A percentile compares a stretch with the other conserved stretches of the same genome.
Evolutionary conservation across 2,329 filamentous ascomycete genomes (phyloP).

Genomic region (Penicillium palitans): DNA sequence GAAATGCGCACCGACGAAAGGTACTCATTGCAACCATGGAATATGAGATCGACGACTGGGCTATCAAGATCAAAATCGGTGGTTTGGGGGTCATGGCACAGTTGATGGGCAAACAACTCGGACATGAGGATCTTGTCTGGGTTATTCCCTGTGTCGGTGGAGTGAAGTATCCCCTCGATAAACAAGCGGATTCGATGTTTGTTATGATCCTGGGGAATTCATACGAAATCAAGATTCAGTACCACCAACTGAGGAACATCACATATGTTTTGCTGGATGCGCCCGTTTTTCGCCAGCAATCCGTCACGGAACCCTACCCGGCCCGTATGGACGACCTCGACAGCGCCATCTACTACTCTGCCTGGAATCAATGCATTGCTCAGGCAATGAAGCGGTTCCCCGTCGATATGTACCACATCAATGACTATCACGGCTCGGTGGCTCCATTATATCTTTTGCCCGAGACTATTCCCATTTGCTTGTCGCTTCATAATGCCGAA

Average conservation of each 20-base stretch:
- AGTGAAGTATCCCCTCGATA: slow-evolving; percentile 63
- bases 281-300: slow-evolving; percentile 65
- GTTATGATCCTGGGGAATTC: slow-evolving; percentile 61
- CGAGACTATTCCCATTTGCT: slow-evolving; percentile 60
- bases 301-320: slow-evolving; percentile 63
- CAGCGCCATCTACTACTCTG: slow-evolving; percentile 67
- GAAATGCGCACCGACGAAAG: slow-evolving; percentile 48
- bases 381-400: slow-evolving; percentile 63
- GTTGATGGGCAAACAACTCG: slow-evolving; percentile 65
- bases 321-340: slow-evolving; percentile 69
- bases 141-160: slow-evolving; percentile 64
- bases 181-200: slow-evolving; percentile 60
- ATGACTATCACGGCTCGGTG: slow-evolving; percentile 64
- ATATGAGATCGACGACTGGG: slow-evolving; percentile 70
- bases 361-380: slow-evolving; percentile 70
- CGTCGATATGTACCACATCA: slow-evolving; percentile 66
- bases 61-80: slow-evolving; percentile 70
- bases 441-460: slow-evolving; percentile 67
- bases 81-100: slow-evolving; percentile 70
- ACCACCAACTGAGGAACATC: slow-evolving; percentile 64
- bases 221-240: slow-evolving; percentile 64
- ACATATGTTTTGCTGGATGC: slow-evolving; percentile 68
- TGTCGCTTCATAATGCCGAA: slow-evolving; percentile 69
- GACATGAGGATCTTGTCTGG: slow-evolving; percentile 66
- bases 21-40: slow-evolving; percentile 70